A percentile compares a stretch with the other conserved stretches of the same genome.
These are phyloP conservation scores for Ceratocystis eucalypticola DNA, from an alignment of 2,329 filamentous ascomycete genomes.

Conservation along the genomic window DNA sequence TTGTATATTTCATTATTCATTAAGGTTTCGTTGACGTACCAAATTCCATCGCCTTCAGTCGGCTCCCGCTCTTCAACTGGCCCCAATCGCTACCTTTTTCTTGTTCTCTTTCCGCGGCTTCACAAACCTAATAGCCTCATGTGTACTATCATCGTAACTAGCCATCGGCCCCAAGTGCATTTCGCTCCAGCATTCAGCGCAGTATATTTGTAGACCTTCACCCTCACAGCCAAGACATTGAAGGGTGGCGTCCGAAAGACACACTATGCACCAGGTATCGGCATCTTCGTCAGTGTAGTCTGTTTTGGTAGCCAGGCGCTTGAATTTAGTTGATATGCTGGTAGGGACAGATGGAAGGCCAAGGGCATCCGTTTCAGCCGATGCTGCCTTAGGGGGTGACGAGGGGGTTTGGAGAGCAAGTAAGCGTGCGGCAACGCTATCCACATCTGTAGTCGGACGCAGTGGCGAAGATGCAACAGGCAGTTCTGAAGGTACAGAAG, in stretches of 20 bases:
- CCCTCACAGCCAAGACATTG: slow-evolving; percentile 57
- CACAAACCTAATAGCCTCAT: slow-evolving; percentile 50
- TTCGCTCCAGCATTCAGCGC: slow-evolving; percentile 64
- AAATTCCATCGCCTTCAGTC: slow-evolving; percentile 18
- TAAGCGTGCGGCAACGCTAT: slow-evolving; percentile 39
- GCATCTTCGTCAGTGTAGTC: slow-evolving; percentile 56
- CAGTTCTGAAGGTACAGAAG: slow-evolving; percentile 30
- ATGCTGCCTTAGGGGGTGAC: slow-evolving; percentile 22
- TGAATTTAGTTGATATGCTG: slow-evolving; percentile 33
- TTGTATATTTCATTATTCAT: slow-evolving; percentile 10
- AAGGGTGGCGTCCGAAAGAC: slow-evolving; percentile 62
- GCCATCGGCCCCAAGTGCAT: slow-evolving; percentile 60
- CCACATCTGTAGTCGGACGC: slow-evolving; percentile 25
- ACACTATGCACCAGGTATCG: slow-evolving; percentile 69
- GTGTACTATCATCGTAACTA: slow-evolving; percentile 55
- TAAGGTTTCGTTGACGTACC: neutral
- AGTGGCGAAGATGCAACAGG: slow-evolving; percentile 26
- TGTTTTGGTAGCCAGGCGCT: slow-evolving; percentile 29
- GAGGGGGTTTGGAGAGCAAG: slow-evolving; percentile 35
- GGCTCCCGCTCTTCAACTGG: slow-evolving; percentile 21
- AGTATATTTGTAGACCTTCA: slow-evolving; percentile 50
- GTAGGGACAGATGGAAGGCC: slow-evolving; percentile 33
- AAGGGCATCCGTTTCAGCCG: slow-evolving; percentile 21
- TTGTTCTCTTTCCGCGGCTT: slow-evolving; percentile 25
- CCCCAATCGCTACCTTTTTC: slow-evolving; percentile 29